Evolutionary conservation across 257 asterid genomes (phyloP), one percentile per base, ranked within the genome.

Genomic region (Solanum sitiens): DNA sequence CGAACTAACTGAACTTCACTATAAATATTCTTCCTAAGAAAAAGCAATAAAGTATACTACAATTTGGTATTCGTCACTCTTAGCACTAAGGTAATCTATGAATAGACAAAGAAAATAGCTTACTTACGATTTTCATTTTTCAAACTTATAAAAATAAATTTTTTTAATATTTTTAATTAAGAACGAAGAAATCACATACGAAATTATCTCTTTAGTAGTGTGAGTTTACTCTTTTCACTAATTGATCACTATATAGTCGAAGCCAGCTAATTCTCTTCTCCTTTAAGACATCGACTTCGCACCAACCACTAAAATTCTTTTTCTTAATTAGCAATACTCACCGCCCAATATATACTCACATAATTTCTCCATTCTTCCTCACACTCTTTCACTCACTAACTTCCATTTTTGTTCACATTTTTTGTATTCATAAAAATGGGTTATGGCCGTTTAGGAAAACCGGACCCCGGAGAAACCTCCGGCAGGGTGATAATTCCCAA

Each of bases 371-470:
- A 61, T 6, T 67, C 37, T 23, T 7, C 33, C 40, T 16, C 68
- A 45, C 35, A 16, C 74, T 33, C 61, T 18, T 13, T 11, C 87
- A 30, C 45, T 59, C 80, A 45, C 56, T 79, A 45, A 45, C 65
- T 25, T 20, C 35, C 15, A 63, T 4, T 11, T 4, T 14, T 65
- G 45, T 65, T 35, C 80, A 35, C 23, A 20, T 39, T 65, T 79
- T n/a, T 2, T 67, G 20, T 7, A 72, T 72, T 20, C 32, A n/a
- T 6, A 83, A 50, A 11, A 11, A 94, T 94, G 98, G 96, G 92
- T 1, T 94, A 95, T 89, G 95, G 92, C 63, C 90, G 92, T 91
- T 92, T 93, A 85, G 95, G 91, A 32, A 63, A 88, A 32, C 32
- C 70, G 6, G 89, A 90, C 11, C 92, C 92, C 23, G 92, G 42